A percentile compares a stretch with the other conserved stretches of the same genome.
Conservation (phyloP, 768 basidiomycete genomes). For the Arthromyces matolae region DNA sequence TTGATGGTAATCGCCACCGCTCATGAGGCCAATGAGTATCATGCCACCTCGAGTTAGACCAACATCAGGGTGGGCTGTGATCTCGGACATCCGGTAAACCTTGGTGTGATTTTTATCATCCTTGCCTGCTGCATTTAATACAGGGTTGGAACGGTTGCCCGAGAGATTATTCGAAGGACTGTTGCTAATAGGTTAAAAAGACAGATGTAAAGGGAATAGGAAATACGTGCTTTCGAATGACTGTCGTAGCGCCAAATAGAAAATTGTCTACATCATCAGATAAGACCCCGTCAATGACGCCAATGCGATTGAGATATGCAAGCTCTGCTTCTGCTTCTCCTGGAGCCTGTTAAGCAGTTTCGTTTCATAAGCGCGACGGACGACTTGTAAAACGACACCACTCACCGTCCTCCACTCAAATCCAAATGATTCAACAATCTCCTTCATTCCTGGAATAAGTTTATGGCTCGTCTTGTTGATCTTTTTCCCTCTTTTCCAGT, state of each 20-base stretch:
- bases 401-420: conserved; percentile 72
- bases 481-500: conserved; percentile 74
- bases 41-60: conserved; percentile 65
- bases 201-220: not conserved
- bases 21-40: conserved; percentile 78
- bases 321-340: conserved; percentile 95
- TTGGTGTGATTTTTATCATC: conserved; percentile 70
- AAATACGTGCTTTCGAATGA: conserved; percentile 75
- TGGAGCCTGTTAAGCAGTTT: conserved; percentile 57
- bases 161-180: conserved; percentile 72
- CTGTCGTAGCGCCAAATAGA: conserved; percentile 78
- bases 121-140: conserved; percentile 61
- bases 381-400: conserved; percentile 14
- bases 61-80: conserved; percentile 38
- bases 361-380: too few species aligned
- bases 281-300: conserved; percentile 82
- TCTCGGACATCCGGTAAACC: conserved; percentile 39
- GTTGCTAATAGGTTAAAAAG: conserved; percentile 8
- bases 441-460: conserved; percentile 73
- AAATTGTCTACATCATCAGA: conserved; percentile 95
- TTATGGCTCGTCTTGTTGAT: conserved; percentile 60
- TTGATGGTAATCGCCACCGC: conserved; percentile 88
- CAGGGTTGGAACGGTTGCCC: conserved; percentile 63
- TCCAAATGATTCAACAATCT: conserved; percentile 74
- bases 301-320: conserved; percentile 78